Conservation (phyloP, 768 basidiomycete species). For the Postia placenta region DNA sequence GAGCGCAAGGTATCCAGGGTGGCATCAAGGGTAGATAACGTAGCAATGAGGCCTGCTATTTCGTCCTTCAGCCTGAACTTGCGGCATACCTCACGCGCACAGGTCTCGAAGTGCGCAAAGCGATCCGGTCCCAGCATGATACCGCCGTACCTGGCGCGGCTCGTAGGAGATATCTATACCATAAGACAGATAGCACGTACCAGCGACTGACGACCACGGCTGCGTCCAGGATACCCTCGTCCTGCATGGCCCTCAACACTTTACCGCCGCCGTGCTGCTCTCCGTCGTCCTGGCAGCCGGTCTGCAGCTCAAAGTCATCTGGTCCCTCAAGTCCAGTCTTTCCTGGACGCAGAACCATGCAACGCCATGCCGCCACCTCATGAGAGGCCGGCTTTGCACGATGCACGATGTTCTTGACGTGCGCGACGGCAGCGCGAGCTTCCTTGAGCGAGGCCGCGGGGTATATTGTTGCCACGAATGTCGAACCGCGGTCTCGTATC, state of each 20-base stretch:
- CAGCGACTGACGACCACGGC: conserved; percentile 78
- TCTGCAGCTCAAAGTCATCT: conserved; percentile 67
- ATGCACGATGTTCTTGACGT: conserved; percentile 55
- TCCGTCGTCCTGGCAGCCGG: conserved; percentile 68
- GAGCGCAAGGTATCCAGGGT: conserved; percentile 50
- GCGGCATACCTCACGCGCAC: conserved; percentile 67
- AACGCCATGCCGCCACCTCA: conserved; percentile 75
- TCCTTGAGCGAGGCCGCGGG: conserved; percentile 45
- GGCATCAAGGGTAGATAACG: conserved; percentile 55
- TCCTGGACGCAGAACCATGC: conserved; percentile 64
- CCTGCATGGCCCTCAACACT: conserved; percentile 62
- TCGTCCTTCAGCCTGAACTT: conserved; percentile 64
- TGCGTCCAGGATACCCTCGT: conserved; percentile 67
- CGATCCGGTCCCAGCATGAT: conserved; percentile 67
- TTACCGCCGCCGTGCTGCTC: conserved; percentile 66
- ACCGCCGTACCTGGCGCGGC: conserved; percentile 64
- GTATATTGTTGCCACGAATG: conserved; percentile 63
- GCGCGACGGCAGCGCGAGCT: conserved; percentile 42
- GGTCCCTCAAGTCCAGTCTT: conserved; percentile 61
- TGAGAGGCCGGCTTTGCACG: conserved; percentile 54
- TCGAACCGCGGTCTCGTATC: conserved; percentile 68
- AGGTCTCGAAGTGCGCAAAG: conserved; percentile 74
- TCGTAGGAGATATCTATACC: not conserved
- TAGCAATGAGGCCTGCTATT: conserved; percentile 52
- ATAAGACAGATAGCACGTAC: conserved; percentile 32